These are phyloP conservation scores for Pestalotiopsis sp. DNA, from an alignment of 2,329 filamentous ascomycete genomes.

Conservation along the genomic window DNA sequence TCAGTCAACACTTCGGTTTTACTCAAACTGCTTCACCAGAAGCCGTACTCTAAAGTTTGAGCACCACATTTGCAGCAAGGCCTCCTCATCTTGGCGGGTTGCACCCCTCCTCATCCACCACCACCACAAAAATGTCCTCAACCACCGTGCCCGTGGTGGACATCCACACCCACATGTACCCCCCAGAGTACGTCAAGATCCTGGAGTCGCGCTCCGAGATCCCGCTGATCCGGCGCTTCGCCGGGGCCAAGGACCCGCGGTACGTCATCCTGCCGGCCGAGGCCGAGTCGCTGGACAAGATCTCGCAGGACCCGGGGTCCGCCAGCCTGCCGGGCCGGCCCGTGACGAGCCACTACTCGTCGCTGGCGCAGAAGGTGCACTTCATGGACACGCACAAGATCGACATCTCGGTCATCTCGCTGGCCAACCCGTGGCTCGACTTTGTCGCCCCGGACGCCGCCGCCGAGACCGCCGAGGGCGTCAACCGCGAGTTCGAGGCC, in stretches of 20 bases:
- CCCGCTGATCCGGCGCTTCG: constrained; percentile 70
- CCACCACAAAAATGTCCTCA: constrained; percentile 31
- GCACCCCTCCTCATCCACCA: neutral
- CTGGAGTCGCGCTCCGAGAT: constrained; percentile 61
- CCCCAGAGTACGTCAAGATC: constrained; percentile 61
- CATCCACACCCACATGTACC: constrained; percentile 71
- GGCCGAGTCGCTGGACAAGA: constrained; percentile 44
- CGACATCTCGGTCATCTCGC: constrained; percentile 78
- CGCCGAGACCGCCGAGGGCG: constrained; percentile 59
- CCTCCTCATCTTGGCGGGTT: neutral
- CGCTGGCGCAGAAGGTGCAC: constrained; percentile 73
- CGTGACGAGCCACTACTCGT: constrained; percentile 80
- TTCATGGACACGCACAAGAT: constrained; percentile 90
- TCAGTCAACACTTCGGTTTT: neutral
- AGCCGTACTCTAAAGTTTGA: neutral
- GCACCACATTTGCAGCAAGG: too few relatives aligned
- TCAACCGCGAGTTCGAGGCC: constrained; percentile 76
- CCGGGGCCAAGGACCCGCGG: constrained; percentile 55
- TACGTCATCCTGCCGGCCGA: constrained; percentile 64
- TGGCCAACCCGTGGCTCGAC: constrained; percentile 94
- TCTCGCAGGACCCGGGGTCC: constrained; percentile 39
- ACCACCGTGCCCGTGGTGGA: constrained; percentile 53
- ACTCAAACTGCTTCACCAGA: neutral
- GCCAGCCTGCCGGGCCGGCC: constrained; percentile 72
- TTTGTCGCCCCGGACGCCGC: constrained; percentile 68